These are phyloP conservation scores for Batkoa obscura DNA, from an alignment of 371 early-diverging fungal genomes.

Conservation along the genomic window DNA sequence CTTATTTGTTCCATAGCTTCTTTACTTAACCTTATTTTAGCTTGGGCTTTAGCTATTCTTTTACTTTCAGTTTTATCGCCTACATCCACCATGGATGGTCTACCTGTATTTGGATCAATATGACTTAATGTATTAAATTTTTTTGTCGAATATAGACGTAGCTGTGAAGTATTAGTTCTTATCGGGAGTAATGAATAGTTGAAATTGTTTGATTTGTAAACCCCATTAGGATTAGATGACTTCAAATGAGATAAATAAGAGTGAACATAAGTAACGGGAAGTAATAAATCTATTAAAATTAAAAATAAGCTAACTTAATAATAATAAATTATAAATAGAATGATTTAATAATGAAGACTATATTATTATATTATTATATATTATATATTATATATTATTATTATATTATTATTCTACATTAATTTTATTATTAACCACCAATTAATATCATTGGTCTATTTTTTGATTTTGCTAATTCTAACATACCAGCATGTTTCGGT, in stretches of 20 bases:
- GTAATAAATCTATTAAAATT: no score
- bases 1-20: conserved; percentile 37
- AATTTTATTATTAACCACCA: conserved; percentile 80
- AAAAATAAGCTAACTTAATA: no score
- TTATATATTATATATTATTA: no score
- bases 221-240: no score
- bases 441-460: conserved; percentile 91
- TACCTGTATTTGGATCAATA: conserved; percentile 45
- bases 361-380: no score
- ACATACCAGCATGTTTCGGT: conserved; percentile 80
- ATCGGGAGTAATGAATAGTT: not conserved
- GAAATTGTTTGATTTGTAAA: not conserved
- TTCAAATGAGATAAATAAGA: no score
- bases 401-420: no score
- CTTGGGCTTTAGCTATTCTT: conserved; percentile 34
- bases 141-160: no score
- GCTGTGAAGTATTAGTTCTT: no score
- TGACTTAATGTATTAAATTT: conserved; percentile 39
- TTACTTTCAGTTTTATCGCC: conserved; percentile 48
- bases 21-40: conserved; percentile 31
- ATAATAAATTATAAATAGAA: no score
- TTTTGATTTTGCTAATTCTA: conserved; percentile 51
- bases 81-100: conserved; percentile 72
- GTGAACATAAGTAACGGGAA: no score
- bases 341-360: no score